Percentiles rank a stretch among this genome's conserved stretches.
Conservation (phyloP, 805 yeast genomes). For the Blastobotrys muscicola region DNA sequence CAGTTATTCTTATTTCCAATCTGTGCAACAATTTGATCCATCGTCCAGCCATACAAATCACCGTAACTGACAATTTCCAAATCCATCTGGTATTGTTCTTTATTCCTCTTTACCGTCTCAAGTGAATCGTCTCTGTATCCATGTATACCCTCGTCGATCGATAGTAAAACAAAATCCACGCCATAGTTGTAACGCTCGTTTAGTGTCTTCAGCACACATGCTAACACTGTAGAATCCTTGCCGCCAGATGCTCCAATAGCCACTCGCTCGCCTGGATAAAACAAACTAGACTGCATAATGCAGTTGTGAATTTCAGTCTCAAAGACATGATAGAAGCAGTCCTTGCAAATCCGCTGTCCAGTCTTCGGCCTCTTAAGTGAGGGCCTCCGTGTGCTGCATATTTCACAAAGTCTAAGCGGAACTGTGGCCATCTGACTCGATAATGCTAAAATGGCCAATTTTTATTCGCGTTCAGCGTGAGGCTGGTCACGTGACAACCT, state of each 20-base stretch:
- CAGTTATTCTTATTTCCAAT: slow-evolving; percentile 92
- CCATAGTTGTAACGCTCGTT: slow-evolving; percentile 88
- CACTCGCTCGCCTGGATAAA: slow-evolving; percentile 71
- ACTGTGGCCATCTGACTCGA: neutral
- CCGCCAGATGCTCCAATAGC: slow-evolving; percentile 99
- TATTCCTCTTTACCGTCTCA: slow-evolving; percentile 93
- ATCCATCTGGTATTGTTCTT: slow-evolving; percentile 72
- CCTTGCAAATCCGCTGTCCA: slow-evolving; percentile 78
- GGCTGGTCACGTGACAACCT: too few species aligned
- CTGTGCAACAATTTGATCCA: slow-evolving; percentile 94
- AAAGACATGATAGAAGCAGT: slow-evolving; percentile 81
- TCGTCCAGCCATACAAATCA: slow-evolving; percentile 92
- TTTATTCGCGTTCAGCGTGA: too few species aligned
- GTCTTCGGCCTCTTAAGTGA: slow-evolving; percentile 89
- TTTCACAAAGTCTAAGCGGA: slow-evolving; percentile 50
- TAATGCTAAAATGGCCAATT: too few species aligned
- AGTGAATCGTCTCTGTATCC: slow-evolving; percentile 96
- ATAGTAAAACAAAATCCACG: slow-evolving; percentile 67
- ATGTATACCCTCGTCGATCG: slow-evolving; percentile 93
- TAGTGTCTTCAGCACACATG: slow-evolving; percentile 73
- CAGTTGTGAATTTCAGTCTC: slow-evolving; percentile 95
- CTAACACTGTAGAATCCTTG: slow-evolving; percentile 92
- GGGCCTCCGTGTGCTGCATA: slow-evolving; percentile 75
- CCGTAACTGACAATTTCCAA: slow-evolving; percentile 74
- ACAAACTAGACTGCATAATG: slow-evolving; percentile 58